These are phyloP conservation scores for Termitomyces sp. DNA, from an alignment of 768 basidiomycete genomes.

Conservation along the genomic window DNA sequence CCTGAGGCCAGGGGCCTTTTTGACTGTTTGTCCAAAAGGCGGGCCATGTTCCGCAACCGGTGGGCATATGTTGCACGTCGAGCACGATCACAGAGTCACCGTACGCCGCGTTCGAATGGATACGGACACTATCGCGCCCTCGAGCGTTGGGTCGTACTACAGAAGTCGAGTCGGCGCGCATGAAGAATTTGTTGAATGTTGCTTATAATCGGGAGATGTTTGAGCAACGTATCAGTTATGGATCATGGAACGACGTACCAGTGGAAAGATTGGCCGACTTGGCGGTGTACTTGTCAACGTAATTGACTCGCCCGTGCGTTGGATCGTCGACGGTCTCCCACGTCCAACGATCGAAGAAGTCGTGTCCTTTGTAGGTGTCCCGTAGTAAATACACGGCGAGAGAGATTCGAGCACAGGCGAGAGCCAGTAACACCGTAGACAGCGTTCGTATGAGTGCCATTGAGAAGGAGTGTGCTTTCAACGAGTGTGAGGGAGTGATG, in stretches of 20 bases:
- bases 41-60: constrained; percentile 57
- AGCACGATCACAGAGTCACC: constrained; percentile 42
- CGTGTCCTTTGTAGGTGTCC: constrained; percentile 8
- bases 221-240: neutral
- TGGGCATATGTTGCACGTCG: constrained; percentile 55
- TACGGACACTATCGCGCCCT: constrained; percentile 56
- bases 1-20: constrained; percentile 50
- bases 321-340: constrained; percentile 52
- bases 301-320: constrained; percentile 64
- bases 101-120: constrained; percentile 39
- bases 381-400: constrained; percentile 5
- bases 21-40: constrained; percentile 56
- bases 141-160: constrained; percentile 28
- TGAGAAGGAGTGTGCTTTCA: neutral
- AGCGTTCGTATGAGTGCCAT: neutral
- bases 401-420: neutral
- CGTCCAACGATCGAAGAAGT: constrained; percentile 40
- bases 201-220: constrained; percentile 18
- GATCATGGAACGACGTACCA: constrained; percentile 25
- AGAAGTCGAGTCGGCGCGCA: constrained; percentile 46
- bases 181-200: constrained; percentile 39
- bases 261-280: constrained; percentile 36
- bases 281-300: constrained; percentile 40
- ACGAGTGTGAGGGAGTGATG: neutral
- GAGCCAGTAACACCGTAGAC: neutral